phyloP scores from a whole-genome alignment of 805 yeast genomes.

The Ogataea trehaloabstinens region DNA sequence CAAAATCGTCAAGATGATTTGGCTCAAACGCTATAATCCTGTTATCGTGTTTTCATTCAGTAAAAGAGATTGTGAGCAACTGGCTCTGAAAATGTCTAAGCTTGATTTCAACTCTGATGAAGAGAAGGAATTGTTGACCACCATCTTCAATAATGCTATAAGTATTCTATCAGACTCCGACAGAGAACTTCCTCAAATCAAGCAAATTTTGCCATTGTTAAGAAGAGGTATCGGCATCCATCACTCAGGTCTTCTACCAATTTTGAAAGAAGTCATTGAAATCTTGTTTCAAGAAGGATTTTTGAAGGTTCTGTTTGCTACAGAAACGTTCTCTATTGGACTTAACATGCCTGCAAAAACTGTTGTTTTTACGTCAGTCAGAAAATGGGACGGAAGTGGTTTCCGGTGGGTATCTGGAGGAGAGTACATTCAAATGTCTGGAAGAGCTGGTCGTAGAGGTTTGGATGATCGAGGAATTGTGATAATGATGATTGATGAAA shows the following conservation, averaged over 20 bases:
- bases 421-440: slow-evolving; percentile 99
- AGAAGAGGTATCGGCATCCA: slow-evolving; percentile 98
- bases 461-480: slow-evolving; percentile 99
- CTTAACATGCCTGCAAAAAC: slow-evolving; percentile 99
- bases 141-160: slow-evolving; percentile 89
- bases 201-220: slow-evolving; percentile 82
- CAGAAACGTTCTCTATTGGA: slow-evolving; percentile 98
- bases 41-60: slow-evolving; percentile 98
- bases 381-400: slow-evolving; percentile 97
- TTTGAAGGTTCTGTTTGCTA: slow-evolving; percentile 90
- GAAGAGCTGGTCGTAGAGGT: slow-evolving; percentile 99
- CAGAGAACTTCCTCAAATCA: slow-evolving; percentile 90
- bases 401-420: slow-evolving; percentile 99
- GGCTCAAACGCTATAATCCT: slow-evolving; percentile 94
- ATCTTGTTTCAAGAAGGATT: slow-evolving; percentile 96
- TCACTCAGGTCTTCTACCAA: slow-evolving; percentile 92
- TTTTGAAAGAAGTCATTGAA: slow-evolving; percentile 92
- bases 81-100: slow-evolving; percentile 94
- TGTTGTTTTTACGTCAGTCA: slow-evolving; percentile 93
- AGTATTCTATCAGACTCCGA: slow-evolving; percentile 86
- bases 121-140: slow-evolving; percentile 86
- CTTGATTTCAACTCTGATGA: slow-evolving; percentile 92
- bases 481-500: slow-evolving; percentile 98
- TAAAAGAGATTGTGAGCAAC: slow-evolving; percentile 92
- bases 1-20: slow-evolving; percentile 96